Evolutionary conservation across 1,284 basidiomycete species (phyloP).

Genomic region (Cystobasidium sp.): DNA sequence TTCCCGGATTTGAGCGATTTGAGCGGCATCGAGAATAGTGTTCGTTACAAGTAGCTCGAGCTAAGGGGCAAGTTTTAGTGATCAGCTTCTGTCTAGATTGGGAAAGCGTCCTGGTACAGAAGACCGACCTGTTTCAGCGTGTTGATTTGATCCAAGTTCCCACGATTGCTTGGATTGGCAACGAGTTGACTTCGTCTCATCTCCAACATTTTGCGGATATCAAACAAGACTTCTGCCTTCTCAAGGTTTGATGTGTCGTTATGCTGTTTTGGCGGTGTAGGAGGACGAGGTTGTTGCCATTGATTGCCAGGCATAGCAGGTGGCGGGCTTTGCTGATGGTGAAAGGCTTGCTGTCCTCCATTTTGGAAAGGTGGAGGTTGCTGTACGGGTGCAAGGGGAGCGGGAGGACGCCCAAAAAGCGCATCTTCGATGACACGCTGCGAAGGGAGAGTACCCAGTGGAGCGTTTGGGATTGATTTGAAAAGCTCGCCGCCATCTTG

Average conservation of each 20-base stretch:
- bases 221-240: conserved; percentile 49
- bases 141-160: conserved; percentile 65
- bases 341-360: background rate
- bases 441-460: conserved; percentile 29
- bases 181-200: conserved; percentile 45
- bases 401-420: conserved; percentile 47
- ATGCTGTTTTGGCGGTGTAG: conserved; percentile 7
- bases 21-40: conserved; percentile 74
- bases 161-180: conserved; percentile 71
- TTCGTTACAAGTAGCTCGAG: conserved; percentile 73
- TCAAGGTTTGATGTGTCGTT: conserved; percentile 45
- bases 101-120: background rate
- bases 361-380: conserved; percentile 15
- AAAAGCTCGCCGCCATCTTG: conserved; percentile 81
- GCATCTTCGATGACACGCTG: conserved; percentile 50
- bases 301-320: conserved; percentile 2
- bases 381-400: conserved; percentile 1
- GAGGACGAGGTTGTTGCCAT: conserved; percentile 5
- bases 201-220: conserved; percentile 49
- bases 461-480: conserved; percentile 58
- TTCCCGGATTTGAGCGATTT: conserved; percentile 75
- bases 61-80: conserved; percentile 58
- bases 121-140: conserved; percentile 72
- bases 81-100: background rate
- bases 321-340: conserved; percentile 1